Conservation (phyloP, 148 eudicot genomes). For the Cornus kousa region DNA sequence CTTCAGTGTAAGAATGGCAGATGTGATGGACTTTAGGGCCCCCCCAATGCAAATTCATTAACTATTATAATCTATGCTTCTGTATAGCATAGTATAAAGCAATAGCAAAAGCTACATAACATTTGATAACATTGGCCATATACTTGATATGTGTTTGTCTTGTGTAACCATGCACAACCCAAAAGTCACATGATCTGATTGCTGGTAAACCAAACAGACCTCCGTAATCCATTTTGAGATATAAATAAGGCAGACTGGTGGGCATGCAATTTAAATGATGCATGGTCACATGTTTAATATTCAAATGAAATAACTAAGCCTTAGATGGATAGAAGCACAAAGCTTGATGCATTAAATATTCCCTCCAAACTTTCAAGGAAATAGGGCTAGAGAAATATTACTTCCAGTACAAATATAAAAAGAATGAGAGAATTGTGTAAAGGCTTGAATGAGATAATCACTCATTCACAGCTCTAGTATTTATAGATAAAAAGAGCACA, state of each 20-base stretch:
- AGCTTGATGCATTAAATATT: not conserved
- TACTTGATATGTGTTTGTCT: too few relatives aligned
- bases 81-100: not conserved
- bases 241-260: not conserved
- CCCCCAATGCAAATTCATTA: too few relatives aligned
- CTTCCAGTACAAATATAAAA: not conserved
- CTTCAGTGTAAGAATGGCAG: not conserved
- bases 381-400: not conserved
- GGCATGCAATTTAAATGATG: not conserved
- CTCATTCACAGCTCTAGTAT: too few relatives aligned
- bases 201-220: not conserved
- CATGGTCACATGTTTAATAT: not conserved
- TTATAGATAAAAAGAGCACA: too few relatives aligned
- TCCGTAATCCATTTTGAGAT: not conserved
- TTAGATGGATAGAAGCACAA: not conserved
- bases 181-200: not conserved
- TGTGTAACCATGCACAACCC: not conserved
- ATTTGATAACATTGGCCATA: too few relatives aligned
- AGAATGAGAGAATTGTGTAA: too few relatives aligned
- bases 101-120: not conserved
- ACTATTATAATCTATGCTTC: not conserved
- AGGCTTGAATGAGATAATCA: too few relatives aligned
- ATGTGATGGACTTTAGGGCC: not conserved
- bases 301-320: not conserved
- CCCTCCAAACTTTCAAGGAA: not conserved